These are phyloP conservation scores for Aspergillus pseudoglaucus DNA, from an alignment of 2,329 filamentous ascomycete genomes.

Conservation along the genomic window DNA sequence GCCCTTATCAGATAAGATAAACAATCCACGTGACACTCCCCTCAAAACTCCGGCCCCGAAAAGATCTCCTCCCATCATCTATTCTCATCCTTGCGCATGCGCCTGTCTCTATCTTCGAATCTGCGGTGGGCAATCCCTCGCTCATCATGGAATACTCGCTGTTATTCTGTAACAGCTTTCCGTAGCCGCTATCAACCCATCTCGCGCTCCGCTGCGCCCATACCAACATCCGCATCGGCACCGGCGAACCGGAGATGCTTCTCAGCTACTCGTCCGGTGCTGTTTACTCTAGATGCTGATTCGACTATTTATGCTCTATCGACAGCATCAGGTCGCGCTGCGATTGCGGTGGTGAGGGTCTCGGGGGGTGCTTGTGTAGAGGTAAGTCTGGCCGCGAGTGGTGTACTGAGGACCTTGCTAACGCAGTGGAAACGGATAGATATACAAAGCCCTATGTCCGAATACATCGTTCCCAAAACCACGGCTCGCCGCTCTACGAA, in stretches of 20 bases:
- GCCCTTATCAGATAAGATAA: background rate
- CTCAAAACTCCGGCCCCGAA: background rate
- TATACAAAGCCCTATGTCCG: conserved; percentile 61
- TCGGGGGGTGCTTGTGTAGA: conserved; percentile 71
- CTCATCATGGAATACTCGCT: conserved; percentile 16
- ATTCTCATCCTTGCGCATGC: conserved; percentile 24
- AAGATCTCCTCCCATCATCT: background rate
- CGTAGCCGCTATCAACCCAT: conserved; percentile 8
- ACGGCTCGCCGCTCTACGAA: conserved; percentile 64
- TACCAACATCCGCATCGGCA: background rate
- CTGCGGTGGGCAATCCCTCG: conserved; percentile 21
- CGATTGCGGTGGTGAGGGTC: conserved; percentile 82
- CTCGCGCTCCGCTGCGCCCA: conserved; percentile 4
- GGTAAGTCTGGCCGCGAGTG: conserved; percentile 37
- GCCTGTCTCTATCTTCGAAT: conserved; percentile 14
- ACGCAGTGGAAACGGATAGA: conserved; percentile 33
- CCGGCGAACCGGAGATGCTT: conserved; percentile 11
- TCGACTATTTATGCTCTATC: conserved; percentile 87
- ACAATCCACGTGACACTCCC: conserved; percentile 1
- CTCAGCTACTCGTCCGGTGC: conserved; percentile 10
- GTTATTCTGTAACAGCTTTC: conserved; percentile 1
- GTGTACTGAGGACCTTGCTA: background rate
- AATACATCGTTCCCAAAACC: conserved; percentile 48
- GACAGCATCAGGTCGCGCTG: conserved; percentile 75
- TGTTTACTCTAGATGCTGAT: conserved; percentile 21